Percentiles rank a stretch among this genome's conserved stretches.
phyloP scores from a whole-genome alignment of 2,329 filamentous ascomycete species.

The Chaetomiaceae sp. region DNA sequence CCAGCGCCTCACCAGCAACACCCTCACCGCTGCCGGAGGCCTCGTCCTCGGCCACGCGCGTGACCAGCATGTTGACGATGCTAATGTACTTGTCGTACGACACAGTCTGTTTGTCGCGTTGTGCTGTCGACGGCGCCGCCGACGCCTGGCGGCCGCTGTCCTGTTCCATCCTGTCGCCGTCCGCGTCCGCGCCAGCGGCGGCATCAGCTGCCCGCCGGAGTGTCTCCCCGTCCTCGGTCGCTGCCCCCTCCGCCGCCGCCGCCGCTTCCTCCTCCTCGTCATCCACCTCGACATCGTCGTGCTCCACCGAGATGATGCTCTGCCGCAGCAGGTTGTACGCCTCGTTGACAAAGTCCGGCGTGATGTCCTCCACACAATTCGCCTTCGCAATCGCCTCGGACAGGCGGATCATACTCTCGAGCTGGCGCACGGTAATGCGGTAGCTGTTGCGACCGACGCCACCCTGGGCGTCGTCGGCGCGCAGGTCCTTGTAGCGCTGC shows the following conservation, averaged over 20 bases:
- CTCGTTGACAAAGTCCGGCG: conserved; percentile 78
- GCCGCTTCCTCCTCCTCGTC: conserved; percentile 64
- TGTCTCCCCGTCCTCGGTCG: conserved; percentile 40
- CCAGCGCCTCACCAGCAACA: conserved; percentile 72
- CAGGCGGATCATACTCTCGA: conserved; percentile 92
- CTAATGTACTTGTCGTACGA: conserved; percentile 92
- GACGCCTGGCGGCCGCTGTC: conserved; percentile 30
- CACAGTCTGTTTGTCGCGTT: conserved; percentile 69
- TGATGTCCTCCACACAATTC: conserved; percentile 90
- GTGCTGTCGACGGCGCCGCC: conserved; percentile 8
- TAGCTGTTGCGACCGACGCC: conserved; percentile 93
- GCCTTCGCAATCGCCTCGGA: conserved; percentile 98
- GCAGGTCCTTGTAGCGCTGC: conserved; percentile 89
- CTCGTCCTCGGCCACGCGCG: conserved; percentile 79
- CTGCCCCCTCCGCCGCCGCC: conserved; percentile 41
- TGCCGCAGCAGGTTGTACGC: conserved; percentile 87
- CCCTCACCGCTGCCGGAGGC: conserved; percentile 65
- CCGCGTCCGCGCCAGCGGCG: conserved; percentile 43
- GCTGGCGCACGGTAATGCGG: conserved; percentile 91
- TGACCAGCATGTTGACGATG: conserved; percentile 81
- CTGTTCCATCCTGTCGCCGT: conserved; percentile 35
- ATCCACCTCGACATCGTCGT: conserved; percentile 93
- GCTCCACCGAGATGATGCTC: conserved; percentile 95
- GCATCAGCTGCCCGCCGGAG: conserved; percentile 44
- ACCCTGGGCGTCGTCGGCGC: conserved; percentile 87